Percentiles rank a stretch among this genome's conserved stretches.
These are phyloP conservation scores for Melanopsichium pennsylvanicum DNA, from an alignment of 1,284 basidiomycete species.

Conservation along the genomic window DNA sequence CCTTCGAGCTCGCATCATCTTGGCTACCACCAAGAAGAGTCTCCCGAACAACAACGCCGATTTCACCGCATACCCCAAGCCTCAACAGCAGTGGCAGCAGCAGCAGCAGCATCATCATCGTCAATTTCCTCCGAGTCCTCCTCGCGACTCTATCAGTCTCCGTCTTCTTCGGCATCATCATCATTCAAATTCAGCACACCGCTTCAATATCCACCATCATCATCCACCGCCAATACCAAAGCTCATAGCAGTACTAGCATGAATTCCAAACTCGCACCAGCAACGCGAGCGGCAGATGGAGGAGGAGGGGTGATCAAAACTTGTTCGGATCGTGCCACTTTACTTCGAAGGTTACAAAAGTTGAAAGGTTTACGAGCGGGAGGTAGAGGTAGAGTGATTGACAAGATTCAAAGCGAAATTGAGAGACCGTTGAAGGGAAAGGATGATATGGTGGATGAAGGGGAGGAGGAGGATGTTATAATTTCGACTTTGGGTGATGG, in stretches of 20 bases:
- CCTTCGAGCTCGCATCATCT: no score
- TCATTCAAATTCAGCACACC: conserved; percentile 24
- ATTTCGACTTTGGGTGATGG: no score
- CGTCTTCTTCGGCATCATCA: not conserved
- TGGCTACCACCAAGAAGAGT: not conserved
- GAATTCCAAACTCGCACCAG: not conserved
- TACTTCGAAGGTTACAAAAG: conserved; percentile 15
- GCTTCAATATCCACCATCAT: conserved; percentile 1
- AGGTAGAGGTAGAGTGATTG: conserved; percentile 21
- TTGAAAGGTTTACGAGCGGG: conserved; percentile 32
- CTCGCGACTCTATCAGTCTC: no score
- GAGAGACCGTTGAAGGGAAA: not conserved
- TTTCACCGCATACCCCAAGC: conserved; percentile 2
- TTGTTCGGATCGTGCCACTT: conserved; percentile 14
- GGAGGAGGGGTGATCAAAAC: conserved; percentile 20
- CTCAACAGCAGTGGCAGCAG: no score
- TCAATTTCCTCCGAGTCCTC: no score
- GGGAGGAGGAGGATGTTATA: conserved; percentile 6
- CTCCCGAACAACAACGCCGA: not conserved
- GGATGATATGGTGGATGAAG: conserved; percentile 14
- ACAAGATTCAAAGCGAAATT: no score
- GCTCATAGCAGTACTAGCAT: not conserved
- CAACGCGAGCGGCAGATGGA: not conserved
- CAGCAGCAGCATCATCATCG: no score
- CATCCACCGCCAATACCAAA: not conserved